Base-by-base conservation (phyloP, 2,329 filamentous ascomycete species). In the Colletotrichum eleusines region DNA sequence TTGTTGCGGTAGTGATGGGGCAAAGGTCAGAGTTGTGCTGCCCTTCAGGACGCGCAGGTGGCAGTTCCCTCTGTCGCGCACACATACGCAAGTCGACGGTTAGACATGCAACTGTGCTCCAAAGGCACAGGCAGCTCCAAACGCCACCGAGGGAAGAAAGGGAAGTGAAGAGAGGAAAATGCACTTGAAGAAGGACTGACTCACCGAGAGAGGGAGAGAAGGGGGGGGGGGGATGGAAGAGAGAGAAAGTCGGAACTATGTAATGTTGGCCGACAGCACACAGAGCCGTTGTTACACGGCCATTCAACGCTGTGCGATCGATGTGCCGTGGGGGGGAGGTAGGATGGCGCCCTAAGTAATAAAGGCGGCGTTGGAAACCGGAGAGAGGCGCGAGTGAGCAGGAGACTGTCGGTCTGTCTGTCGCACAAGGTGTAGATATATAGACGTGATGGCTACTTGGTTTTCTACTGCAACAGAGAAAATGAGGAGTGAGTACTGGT, bases 61-160 rank as follows among this genome's bases (percentile, higher is more conserved):
- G 16, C 42, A 18, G 28, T 67, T 42, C 26, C 8, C 11, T 50
- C 33, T 42, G 55, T 59, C 63, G 23, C 35, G 12, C 35, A 38
- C 35, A 38, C 38, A 40, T 14, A 44, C 33, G 57, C 63, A 23
- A 71, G 28, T 46, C 46, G 42, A 31, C 28, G 44, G 44, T 48
- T 63, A 53, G 35, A 53, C 51, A 57, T 67, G 57, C 57, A 50
- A 51, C 57, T 62, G 18, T 67, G 57, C 51, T 68, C 68, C 68
- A 59, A 64, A 68, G 50, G 46, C 51, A 40, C 40, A 46, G 58
- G 58, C 58, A 63, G 58, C 65, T 38, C 44, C 42, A 44, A 68
- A 53, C 58, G 58, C 68, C 64, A 59, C 58, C 57, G 35, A 68
- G 64, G 53, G 50, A 71, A 55, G 44, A 31, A 38, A 63, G 51